Evolutionary conservation across 345 rosid species (phyloP).

Genomic region (Salix dunnii): DNA sequence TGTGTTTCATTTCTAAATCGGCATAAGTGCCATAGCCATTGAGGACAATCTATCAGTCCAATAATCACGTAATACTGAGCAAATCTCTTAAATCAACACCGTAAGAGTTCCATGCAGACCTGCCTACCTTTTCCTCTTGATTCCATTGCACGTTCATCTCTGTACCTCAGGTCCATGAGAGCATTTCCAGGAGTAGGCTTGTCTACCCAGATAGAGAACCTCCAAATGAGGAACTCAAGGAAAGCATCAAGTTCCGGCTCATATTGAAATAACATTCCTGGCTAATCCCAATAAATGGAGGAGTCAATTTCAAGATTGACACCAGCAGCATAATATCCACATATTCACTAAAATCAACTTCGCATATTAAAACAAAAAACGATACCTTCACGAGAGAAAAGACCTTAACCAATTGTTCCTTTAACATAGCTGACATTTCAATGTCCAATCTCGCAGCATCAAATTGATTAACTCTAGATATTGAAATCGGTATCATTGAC

Average conservation of each 20-base stretch:
- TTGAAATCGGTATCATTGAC: conserved; percentile 57
- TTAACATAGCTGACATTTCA: conserved; percentile 96
- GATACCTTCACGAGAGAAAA: conserved; percentile 87
- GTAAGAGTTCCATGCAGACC: conserved; percentile 16
- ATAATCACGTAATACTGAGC: not conserved
- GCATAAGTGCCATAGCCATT: not conserved
- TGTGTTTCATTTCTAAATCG: not conserved
- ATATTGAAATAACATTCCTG: conserved; percentile 97
- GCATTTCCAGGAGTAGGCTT: conserved; percentile 98
- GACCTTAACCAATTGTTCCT: conserved; percentile 89
- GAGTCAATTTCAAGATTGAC: conserved; percentile 22
- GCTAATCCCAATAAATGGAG: conserved; percentile 62
- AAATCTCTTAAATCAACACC: conserved; percentile 6
- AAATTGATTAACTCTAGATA: conserved; percentile 93
- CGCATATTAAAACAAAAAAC: not conserved
- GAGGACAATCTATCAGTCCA: not conserved
- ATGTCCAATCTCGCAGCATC: conserved; percentile 92
- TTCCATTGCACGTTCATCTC: conserved; percentile 68
- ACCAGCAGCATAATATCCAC: not conserved
- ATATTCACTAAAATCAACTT: not conserved
- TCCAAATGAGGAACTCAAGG: conserved; percentile 98
- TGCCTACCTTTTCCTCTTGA: conserved; percentile 50
- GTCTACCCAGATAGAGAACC: conserved; percentile 98
- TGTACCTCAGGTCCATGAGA: conserved; percentile 84
- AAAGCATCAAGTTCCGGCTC: conserved; percentile 99